These are phyloP conservation scores for Corchorus capsularis DNA, from an alignment of 345 rosid species.

Conservation along the genomic window DNA sequence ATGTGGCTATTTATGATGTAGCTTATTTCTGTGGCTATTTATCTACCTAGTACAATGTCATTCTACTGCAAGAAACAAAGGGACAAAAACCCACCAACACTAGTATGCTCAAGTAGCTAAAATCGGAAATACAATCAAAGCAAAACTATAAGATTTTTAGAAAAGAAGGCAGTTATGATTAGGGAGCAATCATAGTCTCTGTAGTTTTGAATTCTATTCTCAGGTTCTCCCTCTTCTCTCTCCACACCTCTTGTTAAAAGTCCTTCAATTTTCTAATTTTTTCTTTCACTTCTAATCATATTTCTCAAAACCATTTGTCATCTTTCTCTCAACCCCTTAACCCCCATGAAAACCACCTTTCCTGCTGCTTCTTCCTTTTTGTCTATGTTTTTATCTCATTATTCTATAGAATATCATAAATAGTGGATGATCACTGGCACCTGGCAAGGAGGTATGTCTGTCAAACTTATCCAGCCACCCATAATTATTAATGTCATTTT, in stretches of 20 bases:
- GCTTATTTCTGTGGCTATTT: neutral
- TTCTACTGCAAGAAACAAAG: neutral
- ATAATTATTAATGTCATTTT: neutral
- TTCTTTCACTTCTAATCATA: no score
- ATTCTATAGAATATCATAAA: neutral
- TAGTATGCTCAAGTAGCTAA: neutral
- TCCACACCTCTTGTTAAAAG: neutral
- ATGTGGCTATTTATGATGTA: neutral
- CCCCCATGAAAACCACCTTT: no score
- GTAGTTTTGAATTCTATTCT: neutral
- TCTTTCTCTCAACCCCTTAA: no score
- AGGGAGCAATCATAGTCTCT: neutral
- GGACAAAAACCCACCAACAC: neutral
- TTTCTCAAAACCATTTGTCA: no score
- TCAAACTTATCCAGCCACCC: neutral
- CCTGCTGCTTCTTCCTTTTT: no score
- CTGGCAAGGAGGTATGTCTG: neutral
- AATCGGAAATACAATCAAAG: neutral
- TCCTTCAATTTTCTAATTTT: neutral
- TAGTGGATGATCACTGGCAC: neutral
- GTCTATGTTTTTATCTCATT: neutral
- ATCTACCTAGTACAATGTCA: neutral
- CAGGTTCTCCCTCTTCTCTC: neutral
- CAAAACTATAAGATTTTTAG: neutral
- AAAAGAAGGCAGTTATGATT: neutral